phyloP scores from a whole-genome alignment of 148 eudicot species.

The Silene latifolia region DNA sequence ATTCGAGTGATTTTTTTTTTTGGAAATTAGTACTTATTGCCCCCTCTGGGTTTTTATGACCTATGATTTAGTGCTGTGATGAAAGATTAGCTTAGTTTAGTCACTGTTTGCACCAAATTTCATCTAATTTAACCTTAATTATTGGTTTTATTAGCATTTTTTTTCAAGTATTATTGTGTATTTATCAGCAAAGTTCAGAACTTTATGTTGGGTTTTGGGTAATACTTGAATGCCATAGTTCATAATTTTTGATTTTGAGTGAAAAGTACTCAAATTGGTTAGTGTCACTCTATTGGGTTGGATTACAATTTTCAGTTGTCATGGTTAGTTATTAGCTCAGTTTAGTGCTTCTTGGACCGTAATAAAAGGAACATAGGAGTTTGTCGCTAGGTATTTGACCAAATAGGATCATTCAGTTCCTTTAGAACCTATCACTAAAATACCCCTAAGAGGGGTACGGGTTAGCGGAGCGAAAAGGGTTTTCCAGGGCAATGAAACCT shows the following conservation, averaged over 20 bases:
- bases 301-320: background rate
- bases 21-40: no score
- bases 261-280: background rate
- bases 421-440: no score
- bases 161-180: background rate
- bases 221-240: slow-evolving; percentile 18
- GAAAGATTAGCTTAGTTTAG: no score
- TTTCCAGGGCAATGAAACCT: background rate
- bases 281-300: slow-evolving; percentile 6
- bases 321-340: background rate
- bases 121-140: background rate
- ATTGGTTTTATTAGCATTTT: background rate
- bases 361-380: no score
- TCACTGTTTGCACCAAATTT: background rate
- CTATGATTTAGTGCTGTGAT: no score
- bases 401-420: no score
- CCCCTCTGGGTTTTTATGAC: no score
- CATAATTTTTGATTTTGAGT: slow-evolving; percentile 4
- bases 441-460: no score
- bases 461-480: no score
- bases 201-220: slow-evolving; percentile 9
- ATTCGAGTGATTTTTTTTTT: no score
- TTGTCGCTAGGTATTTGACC: no score
- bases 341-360: background rate
- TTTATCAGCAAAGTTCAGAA: background rate